These are phyloP conservation scores for Yamadazyma oceani DNA, from an alignment of 1,139 yeast genomes.

Conservation along the genomic window DNA sequence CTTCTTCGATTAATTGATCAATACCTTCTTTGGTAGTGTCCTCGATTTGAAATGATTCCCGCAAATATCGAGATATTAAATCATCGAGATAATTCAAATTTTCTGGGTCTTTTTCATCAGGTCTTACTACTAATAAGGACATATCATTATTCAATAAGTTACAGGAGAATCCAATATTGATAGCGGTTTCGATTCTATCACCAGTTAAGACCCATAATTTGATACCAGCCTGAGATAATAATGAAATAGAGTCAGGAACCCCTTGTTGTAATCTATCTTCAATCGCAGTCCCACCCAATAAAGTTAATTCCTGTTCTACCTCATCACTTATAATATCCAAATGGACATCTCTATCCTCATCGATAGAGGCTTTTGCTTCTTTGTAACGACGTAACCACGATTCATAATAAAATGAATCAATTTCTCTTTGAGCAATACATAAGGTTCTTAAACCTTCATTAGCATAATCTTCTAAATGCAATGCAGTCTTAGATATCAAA, in stretches of 20 bases:
- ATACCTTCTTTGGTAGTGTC: constrained; percentile 25
- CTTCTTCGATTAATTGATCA: constrained; percentile 36
- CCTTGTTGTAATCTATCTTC: constrained; percentile 96
- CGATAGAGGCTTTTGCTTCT: constrained; percentile 69
- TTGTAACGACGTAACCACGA: constrained; percentile 73
- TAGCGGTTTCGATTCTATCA: constrained; percentile 97
- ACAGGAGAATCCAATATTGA: constrained; percentile 95
- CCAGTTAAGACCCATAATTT: constrained; percentile 98
- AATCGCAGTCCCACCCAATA: constrained; percentile 96
- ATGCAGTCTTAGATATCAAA: constrained; percentile 53
- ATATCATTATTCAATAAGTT: constrained; percentile 82
- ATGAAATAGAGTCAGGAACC: constrained; percentile 89
- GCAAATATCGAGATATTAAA: constrained; percentile 39
- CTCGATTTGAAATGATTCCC: constrained; percentile 37
- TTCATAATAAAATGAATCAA: constrained; percentile 58
- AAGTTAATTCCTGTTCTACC: constrained; percentile 68
- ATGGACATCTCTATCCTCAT: constrained; percentile 72
- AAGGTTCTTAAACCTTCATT: constrained; percentile 94
- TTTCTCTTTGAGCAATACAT: constrained; percentile 82
- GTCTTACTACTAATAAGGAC: constrained; percentile 74
- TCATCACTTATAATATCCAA: constrained; percentile 79
- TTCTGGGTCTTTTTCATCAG: constrained; percentile 30
- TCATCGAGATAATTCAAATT: constrained; percentile 30
- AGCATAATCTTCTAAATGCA: constrained; percentile 90
- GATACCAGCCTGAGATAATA: constrained; percentile 86